Base-by-base conservation (phyloP, 805 yeast species). In the Candida tibetensis region DNA sequence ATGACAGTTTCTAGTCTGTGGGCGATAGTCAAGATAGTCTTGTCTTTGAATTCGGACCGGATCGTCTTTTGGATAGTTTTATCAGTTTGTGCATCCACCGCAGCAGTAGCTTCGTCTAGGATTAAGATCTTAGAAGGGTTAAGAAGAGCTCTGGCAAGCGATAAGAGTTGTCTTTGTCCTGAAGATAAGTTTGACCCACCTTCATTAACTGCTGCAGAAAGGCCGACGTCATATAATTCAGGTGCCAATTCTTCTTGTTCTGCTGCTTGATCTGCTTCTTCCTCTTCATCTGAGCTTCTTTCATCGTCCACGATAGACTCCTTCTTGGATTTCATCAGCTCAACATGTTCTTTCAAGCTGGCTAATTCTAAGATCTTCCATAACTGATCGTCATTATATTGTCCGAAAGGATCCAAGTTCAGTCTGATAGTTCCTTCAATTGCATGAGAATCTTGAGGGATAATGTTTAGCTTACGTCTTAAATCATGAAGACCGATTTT, bases 41-140 rank as follows among this genome's bases (percentile, higher is more conserved):
- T 53, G 33, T 55, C 49, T 31, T 44, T 45, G 36, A 57, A 57
- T 36, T 55, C 59, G 5, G 39, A 17, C 12, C 60, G 44, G 25
- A 57, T 57, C 1, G 62, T 55, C 26, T 44, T 49, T 30, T 57
- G 62, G 30, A 57, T 52, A n/a, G 53, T 44, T 25, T 52, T 53
- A 37, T 57, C 62, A 1, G 62, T 57, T 34, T 57, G 59, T 2
- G 54, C 53, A 34, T 57, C 62, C 33, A 34, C 72, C 49, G 75
- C 69, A 4, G 66, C 68, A 3, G 61, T 56, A 9, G 61, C 61
- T 29, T 56, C 61, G 35, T 56, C 61, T 17, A 56, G 41, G 38
- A 56, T 38, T 44, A 44, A 38, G 6, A 46, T 41, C 28, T 41
- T 47, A n/a, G 51, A 42, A 5, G 37, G 32, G 28, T 48, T 52